These are phyloP conservation scores for Hypoxylon fuscum DNA, from an alignment of 495 filamentous ascomycete species.

Conservation along the genomic window DNA sequence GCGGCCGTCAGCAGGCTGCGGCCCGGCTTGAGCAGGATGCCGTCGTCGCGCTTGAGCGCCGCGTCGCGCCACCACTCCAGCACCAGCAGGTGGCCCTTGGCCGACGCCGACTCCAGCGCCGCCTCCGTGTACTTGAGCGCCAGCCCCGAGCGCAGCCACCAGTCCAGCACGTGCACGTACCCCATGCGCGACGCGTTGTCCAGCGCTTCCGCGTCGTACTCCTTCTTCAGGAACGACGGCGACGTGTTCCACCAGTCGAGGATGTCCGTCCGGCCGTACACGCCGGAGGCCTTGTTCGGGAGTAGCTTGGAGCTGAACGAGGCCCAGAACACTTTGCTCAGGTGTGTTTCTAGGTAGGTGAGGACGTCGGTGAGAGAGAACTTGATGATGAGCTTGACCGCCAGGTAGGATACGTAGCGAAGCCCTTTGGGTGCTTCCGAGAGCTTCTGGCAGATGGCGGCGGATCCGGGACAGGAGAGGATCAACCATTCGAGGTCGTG, in stretches of 20 bases:
- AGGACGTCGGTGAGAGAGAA: slow-evolving; percentile 84
- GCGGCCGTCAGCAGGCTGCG: slow-evolving; percentile 82
- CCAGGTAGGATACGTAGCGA: slow-evolving; percentile 77
- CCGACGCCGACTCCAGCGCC: slow-evolving; percentile 85
- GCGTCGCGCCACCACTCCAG: slow-evolving; percentile 90
- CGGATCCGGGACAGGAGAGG: slow-evolving; percentile 69
- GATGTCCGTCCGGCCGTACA: slow-evolving; percentile 85
- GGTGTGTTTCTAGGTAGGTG: slow-evolving; percentile 78
- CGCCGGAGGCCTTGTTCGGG: slow-evolving; percentile 83
- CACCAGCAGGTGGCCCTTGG: slow-evolving; percentile 81
- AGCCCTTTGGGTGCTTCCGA: slow-evolving; percentile 72
- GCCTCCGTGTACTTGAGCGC: slow-evolving; percentile 84
- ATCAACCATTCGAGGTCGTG: slow-evolving; percentile 81
- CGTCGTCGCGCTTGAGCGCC: slow-evolving; percentile 49
- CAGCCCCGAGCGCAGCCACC: slow-evolving; percentile 87
- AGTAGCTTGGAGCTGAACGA: slow-evolving; percentile 83
- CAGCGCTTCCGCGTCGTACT: slow-evolving; percentile 78
- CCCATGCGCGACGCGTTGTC: slow-evolving; percentile 86
- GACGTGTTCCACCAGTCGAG: slow-evolving; percentile 85
- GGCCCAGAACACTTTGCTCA: slow-evolving; percentile 81
- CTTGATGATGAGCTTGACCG: slow-evolving; percentile 89
- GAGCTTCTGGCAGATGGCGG: slow-evolving; percentile 70
- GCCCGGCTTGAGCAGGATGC: slow-evolving; percentile 72
- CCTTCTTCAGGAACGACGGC: slow-evolving; percentile 79
- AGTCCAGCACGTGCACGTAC: slow-evolving; percentile 84